Evolutionary conservation across 352 stramenopile species (phyloP).

Genomic region (Pythium grandisporangium): DNA sequence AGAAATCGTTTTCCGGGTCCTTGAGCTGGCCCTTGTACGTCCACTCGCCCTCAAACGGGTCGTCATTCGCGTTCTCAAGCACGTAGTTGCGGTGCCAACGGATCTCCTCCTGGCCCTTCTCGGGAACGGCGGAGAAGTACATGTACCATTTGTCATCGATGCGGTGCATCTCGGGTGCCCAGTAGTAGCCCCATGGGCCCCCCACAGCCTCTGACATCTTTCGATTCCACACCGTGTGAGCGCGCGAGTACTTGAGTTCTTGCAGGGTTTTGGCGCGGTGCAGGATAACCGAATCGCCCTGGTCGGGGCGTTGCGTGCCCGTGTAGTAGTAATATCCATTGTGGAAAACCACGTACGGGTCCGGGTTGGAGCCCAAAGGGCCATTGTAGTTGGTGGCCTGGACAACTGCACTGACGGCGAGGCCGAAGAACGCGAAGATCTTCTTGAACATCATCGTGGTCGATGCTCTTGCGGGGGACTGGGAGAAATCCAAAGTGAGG

Average conservation of each 20-base stretch:
- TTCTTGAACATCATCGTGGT: constrained; percentile 2
- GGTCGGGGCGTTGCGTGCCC: not conserved
- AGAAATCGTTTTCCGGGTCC: constrained; percentile 1
- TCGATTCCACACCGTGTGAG: not conserved
- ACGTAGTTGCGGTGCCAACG: constrained; percentile 1
- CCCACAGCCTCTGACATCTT: not conserved
- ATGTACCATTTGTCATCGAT: constrained; percentile 2
- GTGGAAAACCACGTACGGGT: constrained; percentile 1
- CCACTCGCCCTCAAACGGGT: constrained; percentile 1
- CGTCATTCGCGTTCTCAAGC: not conserved
- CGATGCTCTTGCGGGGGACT: not conserved
- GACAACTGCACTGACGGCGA: not conserved
- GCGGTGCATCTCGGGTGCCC: not conserved
- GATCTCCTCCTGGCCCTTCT: not conserved
- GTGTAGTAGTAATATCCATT: constrained; percentile 3
- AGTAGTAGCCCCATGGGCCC: constrained; percentile 1
- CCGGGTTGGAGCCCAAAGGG: not conserved
- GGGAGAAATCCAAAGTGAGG: constrained; percentile 2
- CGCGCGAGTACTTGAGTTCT: constrained; percentile 1
- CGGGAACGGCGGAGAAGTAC: not conserved
- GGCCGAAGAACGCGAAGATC: constrained; percentile 1
- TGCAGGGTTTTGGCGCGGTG: not conserved
- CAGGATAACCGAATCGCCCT: not conserved
- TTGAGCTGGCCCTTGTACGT: constrained; percentile 1
- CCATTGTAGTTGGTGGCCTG: not conserved